Base-by-base conservation (phyloP, 768 basidiomycete species). In the Russula foetens region DNA sequence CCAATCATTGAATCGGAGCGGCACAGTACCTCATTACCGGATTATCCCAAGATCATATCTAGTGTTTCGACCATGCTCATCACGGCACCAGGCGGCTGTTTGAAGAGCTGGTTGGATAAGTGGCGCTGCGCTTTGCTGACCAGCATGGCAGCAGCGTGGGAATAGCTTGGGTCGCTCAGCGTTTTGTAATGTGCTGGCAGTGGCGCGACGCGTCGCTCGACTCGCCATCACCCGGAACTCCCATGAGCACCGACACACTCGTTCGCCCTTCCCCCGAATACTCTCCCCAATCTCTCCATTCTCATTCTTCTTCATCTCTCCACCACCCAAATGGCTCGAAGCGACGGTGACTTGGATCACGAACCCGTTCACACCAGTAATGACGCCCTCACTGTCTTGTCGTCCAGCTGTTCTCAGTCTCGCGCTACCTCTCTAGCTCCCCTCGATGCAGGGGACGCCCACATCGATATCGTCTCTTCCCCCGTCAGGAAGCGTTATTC, bases 291-390 rank as follows among this genome's bases (percentile, higher is more conserved):
- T 62, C 17, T n/a, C 53, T 2, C 41, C 52, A n/a, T 49, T 55
- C 35, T 38, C 56, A 0, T 49, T 50, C 24, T 48, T 46, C 56
- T 49, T 52, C 48, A n/a, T 47, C n/a, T 58, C 54, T 46, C 51
- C 61, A 21, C 58, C 26, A 7, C 28, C 47, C 38, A 63, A 59
- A 51, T 57, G 64, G 55, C 57, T 58, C n/a, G 53, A 57, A 63
- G 53, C 35, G 63, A 64, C 19, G 65, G 65, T 55, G 65, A 63
- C 24, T 46, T 62, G 9, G 63, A 66, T 35, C 59, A 50, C 14
- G 65, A 60, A 41, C 65, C 63, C 7, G 63, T 63, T 21, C 55
- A 60, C 23, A 64, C 46, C 17, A 66, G 65, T 45, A 59, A 64
- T 14, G 65, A 64, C 33, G 65, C 63, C 35, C 38, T 64, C 53